These are phyloP conservation scores for Selaginella moellendorffii DNA, from an alignment of 75 land plant genomes.

Conservation along the genomic window DNA sequence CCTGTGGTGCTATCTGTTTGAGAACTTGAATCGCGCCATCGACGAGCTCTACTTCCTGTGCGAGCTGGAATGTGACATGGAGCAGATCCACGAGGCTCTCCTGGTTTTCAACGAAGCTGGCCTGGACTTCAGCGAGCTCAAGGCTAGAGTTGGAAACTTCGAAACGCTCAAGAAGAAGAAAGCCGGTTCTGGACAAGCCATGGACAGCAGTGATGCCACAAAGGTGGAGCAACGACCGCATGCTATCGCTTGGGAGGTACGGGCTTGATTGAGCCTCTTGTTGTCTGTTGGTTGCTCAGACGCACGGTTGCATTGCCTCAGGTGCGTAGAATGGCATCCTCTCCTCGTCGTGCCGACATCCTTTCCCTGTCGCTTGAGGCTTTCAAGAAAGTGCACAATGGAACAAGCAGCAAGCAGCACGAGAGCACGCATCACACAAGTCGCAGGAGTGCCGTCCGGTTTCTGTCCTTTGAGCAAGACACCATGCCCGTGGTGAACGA, in stretches of 20 bases:
- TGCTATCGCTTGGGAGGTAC: slow-evolving; percentile 95
- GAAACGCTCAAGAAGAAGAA: slow-evolving; percentile 37
- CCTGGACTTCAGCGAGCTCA: slow-evolving; percentile 72
- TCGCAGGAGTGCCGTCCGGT: slow-evolving; percentile 9
- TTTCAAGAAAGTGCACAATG: slow-evolving; percentile 73
- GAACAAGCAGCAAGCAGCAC: slow-evolving; percentile 42
- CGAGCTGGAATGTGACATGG: slow-evolving; percentile 82
- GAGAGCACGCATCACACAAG: slow-evolving; percentile 12
- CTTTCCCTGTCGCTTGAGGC: slow-evolving; percentile 87
- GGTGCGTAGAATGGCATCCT: slow-evolving; percentile 84
- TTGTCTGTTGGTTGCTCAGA: not conserved
- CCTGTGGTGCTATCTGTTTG: slow-evolving; percentile 93
- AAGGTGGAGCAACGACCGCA: slow-evolving; percentile 60
- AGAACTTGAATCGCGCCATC: slow-evolving; percentile 80
- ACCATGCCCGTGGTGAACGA: not conserved
- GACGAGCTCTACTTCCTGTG: slow-evolving; percentile 96
- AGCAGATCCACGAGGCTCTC: slow-evolving; percentile 81
- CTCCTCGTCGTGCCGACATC: slow-evolving; percentile 75
- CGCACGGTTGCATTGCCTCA: slow-evolving; percentile 14
- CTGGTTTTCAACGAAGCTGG: slow-evolving; percentile 82
- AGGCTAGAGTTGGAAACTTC: slow-evolving; percentile 58
- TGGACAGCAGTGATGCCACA: slow-evolving; percentile 11
- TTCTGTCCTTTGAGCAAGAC: slow-evolving; percentile 1
- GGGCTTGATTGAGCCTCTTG: not conserved
- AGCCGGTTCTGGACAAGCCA: slow-evolving; percentile 20